Evolutionary conservation across 805 yeast species (phyloP).

Genomic region (Lipomyces spencermartinsiae): DNA sequence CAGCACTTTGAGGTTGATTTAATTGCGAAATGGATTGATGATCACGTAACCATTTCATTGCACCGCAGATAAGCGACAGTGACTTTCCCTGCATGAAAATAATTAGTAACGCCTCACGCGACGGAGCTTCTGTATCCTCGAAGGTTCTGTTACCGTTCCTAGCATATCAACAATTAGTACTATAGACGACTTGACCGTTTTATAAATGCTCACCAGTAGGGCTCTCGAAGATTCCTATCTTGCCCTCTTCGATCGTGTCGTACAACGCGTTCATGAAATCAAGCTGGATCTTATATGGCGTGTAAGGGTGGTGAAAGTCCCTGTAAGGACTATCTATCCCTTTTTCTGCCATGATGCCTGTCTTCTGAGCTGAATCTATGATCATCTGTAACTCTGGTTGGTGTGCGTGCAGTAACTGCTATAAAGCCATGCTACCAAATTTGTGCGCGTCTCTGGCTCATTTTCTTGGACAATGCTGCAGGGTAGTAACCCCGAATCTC

Average conservation of each 20-base stretch:
- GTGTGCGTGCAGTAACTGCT: not conserved
- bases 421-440: not conserved
- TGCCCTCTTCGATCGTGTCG: conserved; percentile 59
- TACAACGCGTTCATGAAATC: conserved; percentile 80
- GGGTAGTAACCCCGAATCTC: not conserved
- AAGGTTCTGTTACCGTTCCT: conserved; percentile 31
- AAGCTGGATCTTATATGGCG: conserved; percentile 79
- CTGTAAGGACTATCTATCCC: conserved; percentile 86
- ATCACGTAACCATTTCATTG: conserved; percentile 75
- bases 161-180: not conserved
- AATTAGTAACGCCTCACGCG: not conserved
- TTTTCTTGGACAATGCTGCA: not conserved
- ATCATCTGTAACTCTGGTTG: not conserved
- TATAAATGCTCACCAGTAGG: conserved; percentile 73
- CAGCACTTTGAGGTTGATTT: not conserved
- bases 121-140: not conserved
- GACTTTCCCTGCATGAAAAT: conserved; percentile 70
- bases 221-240: conserved; percentile 83
- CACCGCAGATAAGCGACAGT: conserved; percentile 80
- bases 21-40: conserved; percentile 20
- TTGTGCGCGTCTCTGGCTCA: not conserved
- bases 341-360: conserved; percentile 43
- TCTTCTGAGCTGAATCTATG: not conserved
- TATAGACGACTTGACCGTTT: not conserved
- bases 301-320: conserved; percentile 76